These are phyloP conservation scores for Rubroboletus satanas DNA, from an alignment of 768 basidiomycete species.

Conservation along the genomic window DNA sequence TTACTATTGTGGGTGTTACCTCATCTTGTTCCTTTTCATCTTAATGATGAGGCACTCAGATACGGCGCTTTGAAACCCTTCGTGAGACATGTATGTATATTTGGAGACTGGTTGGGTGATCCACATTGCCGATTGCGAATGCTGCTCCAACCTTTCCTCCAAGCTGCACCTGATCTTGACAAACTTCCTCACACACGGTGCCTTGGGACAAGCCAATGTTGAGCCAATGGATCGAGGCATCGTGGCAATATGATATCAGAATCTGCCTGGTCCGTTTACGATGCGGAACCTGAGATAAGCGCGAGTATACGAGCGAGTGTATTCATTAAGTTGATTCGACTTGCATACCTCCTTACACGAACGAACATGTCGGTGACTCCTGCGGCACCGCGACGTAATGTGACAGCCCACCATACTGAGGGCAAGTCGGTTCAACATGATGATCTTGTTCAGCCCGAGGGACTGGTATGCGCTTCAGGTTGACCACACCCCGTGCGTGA, in stretches of 20 bases:
- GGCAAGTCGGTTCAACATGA: conserved; percentile 41
- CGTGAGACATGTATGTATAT: conserved; percentile 4
- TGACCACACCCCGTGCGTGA: no score
- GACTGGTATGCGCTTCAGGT: neutral
- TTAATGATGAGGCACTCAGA: conserved; percentile 26
- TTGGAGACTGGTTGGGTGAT: neutral
- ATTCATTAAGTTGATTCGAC: neutral
- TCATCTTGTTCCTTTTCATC: neutral
- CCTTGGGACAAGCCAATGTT: neutral
- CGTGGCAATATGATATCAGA: neutral
- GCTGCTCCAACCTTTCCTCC: neutral
- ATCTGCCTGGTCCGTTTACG: neutral
- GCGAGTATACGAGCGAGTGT: neutral
- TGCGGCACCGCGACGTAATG: conserved; percentile 42
- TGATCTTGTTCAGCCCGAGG: conserved; percentile 29
- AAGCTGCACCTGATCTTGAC: neutral
- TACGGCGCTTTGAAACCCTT: conserved; percentile 40
- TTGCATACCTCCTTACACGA: neutral
- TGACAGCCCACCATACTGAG: conserved; percentile 44
- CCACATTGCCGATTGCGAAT: neutral
- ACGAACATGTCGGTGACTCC: conserved; percentile 22
- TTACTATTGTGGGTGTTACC: conserved; percentile 71
- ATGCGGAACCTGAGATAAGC: neutral
- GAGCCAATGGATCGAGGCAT: neutral
- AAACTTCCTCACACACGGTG: neutral